Evolutionary conservation across 345 rosid species (phyloP).

Genomic region (Populus pruinosa): DNA sequence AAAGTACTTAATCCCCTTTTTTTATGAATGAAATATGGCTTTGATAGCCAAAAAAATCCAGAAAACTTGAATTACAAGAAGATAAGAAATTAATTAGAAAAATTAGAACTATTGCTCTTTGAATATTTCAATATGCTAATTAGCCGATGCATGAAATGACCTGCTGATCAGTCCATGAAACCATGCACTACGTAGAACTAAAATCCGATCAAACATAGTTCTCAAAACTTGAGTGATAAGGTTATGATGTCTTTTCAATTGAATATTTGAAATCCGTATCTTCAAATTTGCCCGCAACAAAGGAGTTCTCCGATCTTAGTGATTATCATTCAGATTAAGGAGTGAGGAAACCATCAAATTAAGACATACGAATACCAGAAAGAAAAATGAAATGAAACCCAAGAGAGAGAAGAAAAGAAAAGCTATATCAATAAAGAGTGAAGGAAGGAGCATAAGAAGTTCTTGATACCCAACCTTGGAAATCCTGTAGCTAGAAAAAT

Average conservation of each 20-base stretch:
- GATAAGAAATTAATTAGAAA: no score
- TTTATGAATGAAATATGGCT: not conserved
- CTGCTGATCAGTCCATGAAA: not conserved
- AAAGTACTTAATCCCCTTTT: not conserved
- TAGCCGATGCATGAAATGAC: not conserved
- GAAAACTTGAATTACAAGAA: not conserved
- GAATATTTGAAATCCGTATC: not conserved
- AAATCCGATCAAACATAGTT: no score
- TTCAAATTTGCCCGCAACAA: conserved; percentile 33
- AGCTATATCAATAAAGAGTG: not conserved
- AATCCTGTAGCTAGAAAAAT: not conserved
- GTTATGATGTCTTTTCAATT: not conserved
- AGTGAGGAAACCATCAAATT: not conserved
- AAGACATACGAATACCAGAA: not conserved
- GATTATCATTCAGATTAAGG: conserved; percentile 6
- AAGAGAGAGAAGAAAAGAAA: not conserved
- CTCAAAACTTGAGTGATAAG: not conserved
- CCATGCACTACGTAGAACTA: not conserved
- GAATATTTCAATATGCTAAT: not conserved
- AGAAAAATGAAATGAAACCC: not conserved
- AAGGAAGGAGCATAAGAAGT: conserved; percentile 10
- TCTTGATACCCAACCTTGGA: conserved; percentile 25
- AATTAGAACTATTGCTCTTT: no score
- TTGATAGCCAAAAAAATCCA: not conserved
- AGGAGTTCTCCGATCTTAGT: conserved; percentile 24